Evolutionary conservation across 2,329 filamentous ascomycete genomes (phyloP).

Genomic region (Claviceps maximensis): DNA sequence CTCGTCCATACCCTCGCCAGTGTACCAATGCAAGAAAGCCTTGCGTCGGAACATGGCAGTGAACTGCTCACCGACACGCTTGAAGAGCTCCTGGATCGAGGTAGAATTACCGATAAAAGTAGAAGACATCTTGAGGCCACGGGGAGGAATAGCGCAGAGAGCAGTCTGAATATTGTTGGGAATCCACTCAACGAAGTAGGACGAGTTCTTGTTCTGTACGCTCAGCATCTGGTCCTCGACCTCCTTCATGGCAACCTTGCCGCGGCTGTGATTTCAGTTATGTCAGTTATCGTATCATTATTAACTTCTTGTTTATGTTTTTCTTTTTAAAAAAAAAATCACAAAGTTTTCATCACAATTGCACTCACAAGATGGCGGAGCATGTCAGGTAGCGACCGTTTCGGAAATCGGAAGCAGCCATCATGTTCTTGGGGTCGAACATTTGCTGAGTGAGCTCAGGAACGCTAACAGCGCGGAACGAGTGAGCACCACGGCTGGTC

Average conservation of each 20-base stretch:
- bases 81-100: constrained; percentile 99
- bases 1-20: constrained; percentile 99
- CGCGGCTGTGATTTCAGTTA: constrained; percentile 54
- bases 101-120: constrained; percentile 99
- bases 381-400: constrained; percentile 99
- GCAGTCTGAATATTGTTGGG: constrained; percentile 99
- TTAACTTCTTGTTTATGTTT: constrained; percentile 8
- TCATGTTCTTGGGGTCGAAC: constrained; percentile 99
- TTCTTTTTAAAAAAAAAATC: constrained; percentile 68
- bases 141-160: constrained; percentile 94
- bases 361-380: constrained; percentile 70
- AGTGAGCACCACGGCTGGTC: constrained; percentile 70
- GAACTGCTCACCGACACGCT: constrained; percentile 99
- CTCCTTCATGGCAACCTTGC: constrained; percentile 99
- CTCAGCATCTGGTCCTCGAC: constrained; percentile 99
- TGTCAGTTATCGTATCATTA: constrained; percentile 99
- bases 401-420: constrained; percentile 99
- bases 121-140: constrained; percentile 95
- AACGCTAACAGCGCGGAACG: constrained; percentile 94
- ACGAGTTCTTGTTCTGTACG: constrained; percentile 98
- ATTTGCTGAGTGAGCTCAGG: constrained; percentile 99
- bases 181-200: constrained; percentile 99
- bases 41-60: constrained; percentile 99
- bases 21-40: constrained; percentile 99
- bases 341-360: constrained; percentile 11